These are phyloP conservation scores for Hypomontagnella submonticulosa DNA, from an alignment of 495 filamentous ascomycete genomes.

Conservation along the genomic window DNA sequence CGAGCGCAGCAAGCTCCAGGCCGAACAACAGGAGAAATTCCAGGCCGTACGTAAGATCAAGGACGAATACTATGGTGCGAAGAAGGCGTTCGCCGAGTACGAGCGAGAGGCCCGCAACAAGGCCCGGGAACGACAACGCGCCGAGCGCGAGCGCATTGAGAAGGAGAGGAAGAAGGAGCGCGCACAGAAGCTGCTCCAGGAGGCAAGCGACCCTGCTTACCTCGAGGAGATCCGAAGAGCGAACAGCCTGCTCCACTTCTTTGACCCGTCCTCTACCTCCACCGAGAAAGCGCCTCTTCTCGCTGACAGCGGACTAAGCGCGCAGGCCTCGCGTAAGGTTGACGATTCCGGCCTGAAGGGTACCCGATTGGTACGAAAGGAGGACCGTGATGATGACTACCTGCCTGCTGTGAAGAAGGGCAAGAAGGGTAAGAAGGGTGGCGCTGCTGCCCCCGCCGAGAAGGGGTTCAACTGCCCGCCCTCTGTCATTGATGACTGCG, in stretches of 20 bases:
- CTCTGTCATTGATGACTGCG: slow-evolving; percentile 89
- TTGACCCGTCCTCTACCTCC: slow-evolving; percentile 76
- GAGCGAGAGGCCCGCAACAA: slow-evolving; percentile 80
- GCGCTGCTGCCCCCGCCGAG: slow-evolving; percentile 44
- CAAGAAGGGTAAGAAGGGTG: slow-evolving; percentile 81
- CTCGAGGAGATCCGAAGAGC: slow-evolving; percentile 89
- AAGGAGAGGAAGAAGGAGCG: slow-evolving; percentile 86
- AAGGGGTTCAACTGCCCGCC: slow-evolving; percentile 84
- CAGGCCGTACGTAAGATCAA: slow-evolving; percentile 81
- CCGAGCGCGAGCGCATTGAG: slow-evolving; percentile 81
- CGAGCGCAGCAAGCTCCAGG: slow-evolving; percentile 82
- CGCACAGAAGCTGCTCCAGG: slow-evolving; percentile 86
- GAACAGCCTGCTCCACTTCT: slow-evolving; percentile 85
- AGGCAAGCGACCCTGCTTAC: slow-evolving; percentile 89
- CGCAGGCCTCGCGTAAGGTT: slow-evolving; percentile 81
- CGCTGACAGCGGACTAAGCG: slow-evolving; percentile 68
- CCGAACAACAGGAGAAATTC: slow-evolving; percentile 86
- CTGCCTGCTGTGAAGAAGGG: slow-evolving; percentile 89
- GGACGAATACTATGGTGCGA: slow-evolving; percentile 82
- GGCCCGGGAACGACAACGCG: slow-evolving; percentile 64
- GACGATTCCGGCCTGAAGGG: slow-evolving; percentile 83
- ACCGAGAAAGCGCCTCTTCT: slow-evolving; percentile 73
- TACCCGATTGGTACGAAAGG: slow-evolving; percentile 78
- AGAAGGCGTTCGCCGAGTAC: slow-evolving; percentile 80
- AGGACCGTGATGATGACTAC: slow-evolving; percentile 88